phyloP scores from a whole-genome alignment of 2,329 filamentous ascomycete genomes.

The Cercospora zeina region DNA sequence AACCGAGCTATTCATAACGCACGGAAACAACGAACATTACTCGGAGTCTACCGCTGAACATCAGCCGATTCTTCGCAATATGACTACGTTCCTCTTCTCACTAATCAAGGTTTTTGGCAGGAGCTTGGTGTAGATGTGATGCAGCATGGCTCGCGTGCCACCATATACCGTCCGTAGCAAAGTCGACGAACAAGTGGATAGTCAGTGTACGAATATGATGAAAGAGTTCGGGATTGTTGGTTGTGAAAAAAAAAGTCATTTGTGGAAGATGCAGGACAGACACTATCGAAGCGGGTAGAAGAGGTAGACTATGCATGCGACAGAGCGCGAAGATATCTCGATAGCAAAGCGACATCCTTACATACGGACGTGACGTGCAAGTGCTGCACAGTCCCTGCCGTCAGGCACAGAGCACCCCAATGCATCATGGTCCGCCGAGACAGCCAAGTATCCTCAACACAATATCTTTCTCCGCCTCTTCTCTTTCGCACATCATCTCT shows the following conservation, averaged over 20 bases:
- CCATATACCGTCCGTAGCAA: no score
- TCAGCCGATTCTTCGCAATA: background rate
- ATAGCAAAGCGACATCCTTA: background rate
- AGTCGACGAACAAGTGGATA: no score
- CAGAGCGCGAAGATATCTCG: background rate
- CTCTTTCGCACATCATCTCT: background rate
- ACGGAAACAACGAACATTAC: background rate
- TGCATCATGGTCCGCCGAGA: background rate
- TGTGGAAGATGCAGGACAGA: background rate
- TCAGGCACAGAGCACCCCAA: background rate
- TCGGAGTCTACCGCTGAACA: background rate
- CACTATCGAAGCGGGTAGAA: background rate
- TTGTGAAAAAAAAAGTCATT: no score
- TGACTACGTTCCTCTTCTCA: background rate
- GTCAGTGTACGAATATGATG: no score
- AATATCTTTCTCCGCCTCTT: background rate
- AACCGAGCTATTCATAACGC: background rate
- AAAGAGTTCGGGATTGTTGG: no score
- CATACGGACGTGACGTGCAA: background rate
- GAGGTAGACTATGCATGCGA: background rate
- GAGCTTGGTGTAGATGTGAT: no score
- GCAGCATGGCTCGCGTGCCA: no score
- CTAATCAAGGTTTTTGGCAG: no score
- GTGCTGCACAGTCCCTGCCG: background rate
- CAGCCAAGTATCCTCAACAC: background rate